phyloP scores from a whole-genome alignment of 1,284 basidiomycete genomes.

The Hymenochaete sp. region DNA sequence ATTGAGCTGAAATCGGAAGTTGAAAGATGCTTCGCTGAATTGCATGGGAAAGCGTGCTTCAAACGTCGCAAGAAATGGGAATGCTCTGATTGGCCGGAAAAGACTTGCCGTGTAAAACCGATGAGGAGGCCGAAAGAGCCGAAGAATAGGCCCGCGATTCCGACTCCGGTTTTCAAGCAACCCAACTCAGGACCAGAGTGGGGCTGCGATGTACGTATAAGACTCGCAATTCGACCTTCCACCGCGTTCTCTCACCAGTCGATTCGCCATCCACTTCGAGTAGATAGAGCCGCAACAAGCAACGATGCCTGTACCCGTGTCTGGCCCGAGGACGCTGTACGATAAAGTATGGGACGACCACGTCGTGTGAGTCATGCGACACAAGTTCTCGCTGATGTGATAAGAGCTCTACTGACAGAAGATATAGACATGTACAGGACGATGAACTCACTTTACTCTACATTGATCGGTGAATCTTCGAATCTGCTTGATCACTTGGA shows the following conservation, averaged over 20 bases:
- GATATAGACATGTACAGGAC: conserved; percentile 58
- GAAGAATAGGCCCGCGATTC: background rate
- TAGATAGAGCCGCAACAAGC: too few species aligned
- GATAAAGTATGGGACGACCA: conserved; percentile 98
- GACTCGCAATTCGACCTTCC: too few species aligned
- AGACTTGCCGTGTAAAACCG: too few species aligned
- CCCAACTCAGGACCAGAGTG: too few species aligned
- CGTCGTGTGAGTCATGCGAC: conserved; percentile 56
- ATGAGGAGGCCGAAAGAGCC: background rate
- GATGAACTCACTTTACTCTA: conserved; percentile 85
- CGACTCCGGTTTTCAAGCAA: background rate
- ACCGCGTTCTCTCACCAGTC: too few species aligned
- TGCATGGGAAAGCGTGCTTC: too few species aligned
- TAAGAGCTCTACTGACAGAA: conserved; percentile 5
- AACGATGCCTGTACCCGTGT: conserved; percentile 13
- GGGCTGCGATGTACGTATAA: too few species aligned
- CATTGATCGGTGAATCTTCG: conserved; percentile 68
- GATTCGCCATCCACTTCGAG: too few species aligned
- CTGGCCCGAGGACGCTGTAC: conserved; percentile 40
- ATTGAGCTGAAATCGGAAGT: background rate
- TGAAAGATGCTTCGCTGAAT: conserved; percentile 1
- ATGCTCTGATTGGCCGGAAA: too few species aligned
- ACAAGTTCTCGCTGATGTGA: background rate
- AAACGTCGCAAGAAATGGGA: too few species aligned
- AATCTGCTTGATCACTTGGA: background rate